phyloP scores from a whole-genome alignment of 1,139 yeast species.

The Geotrichum histeridarum region DNA sequence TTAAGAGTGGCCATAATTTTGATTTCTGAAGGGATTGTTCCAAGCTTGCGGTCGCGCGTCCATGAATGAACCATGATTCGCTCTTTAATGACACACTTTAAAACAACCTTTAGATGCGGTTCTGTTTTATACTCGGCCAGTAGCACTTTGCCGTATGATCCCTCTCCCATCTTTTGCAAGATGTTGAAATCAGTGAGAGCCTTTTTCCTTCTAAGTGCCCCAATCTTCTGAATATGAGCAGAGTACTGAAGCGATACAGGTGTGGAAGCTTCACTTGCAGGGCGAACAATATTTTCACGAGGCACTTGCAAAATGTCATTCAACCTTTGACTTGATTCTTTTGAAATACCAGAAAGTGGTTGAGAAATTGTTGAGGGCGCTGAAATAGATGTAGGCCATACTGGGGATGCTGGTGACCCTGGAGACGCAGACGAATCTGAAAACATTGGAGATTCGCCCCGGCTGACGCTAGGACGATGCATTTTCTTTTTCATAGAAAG shows the following conservation, averaged over 20 bases:
- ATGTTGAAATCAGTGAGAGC: slow-evolving; percentile 65
- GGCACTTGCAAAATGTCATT: slow-evolving; percentile 8
- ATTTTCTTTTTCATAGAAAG: slow-evolving; percentile 37
- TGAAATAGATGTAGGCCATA: neutral
- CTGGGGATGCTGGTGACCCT: neutral
- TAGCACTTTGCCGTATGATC: slow-evolving; percentile 92
- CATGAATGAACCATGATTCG: slow-evolving; percentile 92
- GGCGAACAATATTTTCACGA: slow-evolving; percentile 11
- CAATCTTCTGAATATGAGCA: slow-evolving; percentile 30
- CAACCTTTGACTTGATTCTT: neutral
- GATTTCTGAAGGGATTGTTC: slow-evolving; percentile 92
- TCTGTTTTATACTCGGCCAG: slow-evolving; percentile 67
- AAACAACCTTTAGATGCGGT: slow-evolving; percentile 59
- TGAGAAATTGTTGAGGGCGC: neutral
- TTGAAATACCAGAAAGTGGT: slow-evolving; percentile 2
- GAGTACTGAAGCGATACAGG: slow-evolving; percentile 18
- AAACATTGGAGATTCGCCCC: neutral
- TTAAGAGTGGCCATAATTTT: slow-evolving; percentile 75
- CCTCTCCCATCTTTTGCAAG: slow-evolving; percentile 82
- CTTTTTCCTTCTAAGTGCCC: slow-evolving; percentile 44
- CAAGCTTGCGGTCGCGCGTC: slow-evolving; percentile 86
- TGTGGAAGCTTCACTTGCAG: slow-evolving; percentile 5
- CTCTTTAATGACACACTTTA: slow-evolving; percentile 87
- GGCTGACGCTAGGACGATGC: slow-evolving; percentile 14
- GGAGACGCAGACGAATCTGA: too few species aligned